phyloP scores from a whole-genome alignment of 805 yeast genomes.

The Tanozyma kutaoensis region DNA sequence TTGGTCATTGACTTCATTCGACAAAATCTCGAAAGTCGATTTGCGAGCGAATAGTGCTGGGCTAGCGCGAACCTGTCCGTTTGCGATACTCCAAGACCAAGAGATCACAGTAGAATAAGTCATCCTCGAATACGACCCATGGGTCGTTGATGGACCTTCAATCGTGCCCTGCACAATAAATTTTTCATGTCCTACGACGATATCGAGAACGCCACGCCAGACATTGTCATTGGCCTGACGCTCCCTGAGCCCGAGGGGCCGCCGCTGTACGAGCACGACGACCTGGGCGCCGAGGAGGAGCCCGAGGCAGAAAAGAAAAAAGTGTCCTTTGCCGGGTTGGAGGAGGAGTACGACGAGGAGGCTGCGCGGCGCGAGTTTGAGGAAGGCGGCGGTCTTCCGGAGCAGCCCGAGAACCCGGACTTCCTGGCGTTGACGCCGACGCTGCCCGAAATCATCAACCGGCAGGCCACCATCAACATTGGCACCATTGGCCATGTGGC shows the following conservation, averaged over 20 bases:
- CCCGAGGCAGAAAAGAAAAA: constrained; percentile 47
- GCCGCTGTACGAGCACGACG: constrained; percentile 40
- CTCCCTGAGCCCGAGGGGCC: constrained; percentile 24
- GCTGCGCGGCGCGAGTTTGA: constrained; percentile 74
- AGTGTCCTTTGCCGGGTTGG: constrained; percentile 71
- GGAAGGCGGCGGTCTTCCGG: constrained; percentile 98
- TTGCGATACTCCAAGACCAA: too few relatives aligned
- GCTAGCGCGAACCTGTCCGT: too few relatives aligned
- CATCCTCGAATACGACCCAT: too few relatives aligned
- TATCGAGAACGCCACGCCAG: constrained; percentile 79
- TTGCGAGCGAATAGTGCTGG: too few relatives aligned
- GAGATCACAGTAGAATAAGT: too few relatives aligned
- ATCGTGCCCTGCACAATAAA: too few relatives aligned
- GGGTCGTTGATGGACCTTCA: too few relatives aligned
- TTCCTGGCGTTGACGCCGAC: constrained; percentile 70
- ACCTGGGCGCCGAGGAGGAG: constrained; percentile 32
- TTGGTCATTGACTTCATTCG: too few relatives aligned
- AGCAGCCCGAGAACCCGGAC: constrained; percentile 87
- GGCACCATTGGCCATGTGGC: constrained; percentile 97
- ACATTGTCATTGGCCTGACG: constrained; percentile 59
- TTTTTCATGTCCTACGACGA: too few relatives aligned
- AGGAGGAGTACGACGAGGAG: constrained; percentile 62
- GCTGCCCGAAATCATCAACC: constrained; percentile 89
- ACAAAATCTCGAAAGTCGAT: too few relatives aligned
- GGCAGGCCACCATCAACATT: constrained; percentile 98